A percentile compares a stretch with the other conserved stretches of the same genome.
Evolutionary conservation across 2,329 filamentous ascomycete species (phyloP).

Genomic region (Erysiphe pulchra): DNA sequence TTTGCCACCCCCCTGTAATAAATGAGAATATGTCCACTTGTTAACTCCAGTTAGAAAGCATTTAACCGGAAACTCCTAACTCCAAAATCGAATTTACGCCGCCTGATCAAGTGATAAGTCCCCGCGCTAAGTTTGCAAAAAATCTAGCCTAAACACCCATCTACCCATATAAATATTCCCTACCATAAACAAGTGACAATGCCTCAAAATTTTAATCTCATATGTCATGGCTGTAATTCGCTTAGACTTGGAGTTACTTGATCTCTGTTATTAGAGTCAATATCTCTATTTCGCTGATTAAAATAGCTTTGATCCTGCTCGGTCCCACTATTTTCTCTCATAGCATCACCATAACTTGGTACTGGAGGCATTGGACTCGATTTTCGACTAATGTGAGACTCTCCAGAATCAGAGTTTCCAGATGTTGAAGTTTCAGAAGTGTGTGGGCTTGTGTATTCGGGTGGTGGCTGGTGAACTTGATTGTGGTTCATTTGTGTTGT

Average conservation of each 20-base stretch:
- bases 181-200: not conserved
- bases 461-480: conserved; percentile 33
- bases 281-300: conserved; percentile 2
- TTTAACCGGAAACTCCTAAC: conserved; percentile 1
- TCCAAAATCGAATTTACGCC: not conserved
- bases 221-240: not conserved
- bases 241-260: conserved; percentile 2
- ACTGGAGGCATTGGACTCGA: conserved; percentile 13
- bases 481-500: conserved; percentile 14
- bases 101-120: not conserved
- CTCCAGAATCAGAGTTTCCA: conserved; percentile 26
- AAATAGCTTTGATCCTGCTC: conserved; percentile 3
- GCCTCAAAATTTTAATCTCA: not conserved
- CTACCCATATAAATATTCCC: not conserved
- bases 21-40: not conserved
- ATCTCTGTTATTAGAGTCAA: not conserved
- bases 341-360: conserved; percentile 14
- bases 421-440: conserved; percentile 26
- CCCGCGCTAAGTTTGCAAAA: conserved; percentile 2
- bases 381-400: conserved; percentile 21
- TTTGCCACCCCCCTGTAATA: not conserved
- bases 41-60: not conserved
- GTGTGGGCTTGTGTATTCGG: conserved; percentile 42
- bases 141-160: not conserved
- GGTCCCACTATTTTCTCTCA: conserved; percentile 8